Evolutionary conservation across 805 yeast genomes (phyloP), one percentile per base, ranked within the genome.

Genomic region (Barnettozyma pratensis): DNA sequence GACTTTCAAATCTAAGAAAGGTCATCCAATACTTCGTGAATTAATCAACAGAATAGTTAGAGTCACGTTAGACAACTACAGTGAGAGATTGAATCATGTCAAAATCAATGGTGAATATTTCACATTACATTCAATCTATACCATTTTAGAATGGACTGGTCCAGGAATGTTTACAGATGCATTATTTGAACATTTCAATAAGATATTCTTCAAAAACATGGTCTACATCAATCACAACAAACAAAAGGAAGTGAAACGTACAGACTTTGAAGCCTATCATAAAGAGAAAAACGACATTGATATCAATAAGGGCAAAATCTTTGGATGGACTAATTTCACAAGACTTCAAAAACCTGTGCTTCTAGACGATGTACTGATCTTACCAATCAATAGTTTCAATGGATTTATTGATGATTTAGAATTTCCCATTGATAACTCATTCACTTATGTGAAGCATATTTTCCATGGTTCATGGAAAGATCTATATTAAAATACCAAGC

Each of bases 21-120:
- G 83, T n/a, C 85, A 81, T 59, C 85, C 85, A 7, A 67, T 80
- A 11, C 68, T 80, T 47, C 71, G 81, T 49, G 83, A 80, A 54
- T 60, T 79, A 42, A 80, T 81, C 48, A 74, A 81, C 25, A 67
- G 65, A 43, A 81, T 81, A 50, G 76, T 76, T 1, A 77, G 77
- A 49, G 63, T 70, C 6, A 80, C 85, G 0, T 63, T 79, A 44
- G 68, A 71, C 14, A 60, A 76, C 39, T 66, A 68, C 46, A 58
- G 57, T 30, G 67, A 12, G 57, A 65, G 44, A 64, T 45, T 54
- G 44, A 42, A 46, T 43, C 49, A 51, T 49, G 54, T 57, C 46
- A 45, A 65, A 71, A 55, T 72, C 64, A 42, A 61, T 27, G 47
- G 36, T 52, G 53, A 54, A 11, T 57, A 58, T 52, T 66, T 71